Evolutionary conservation across 1,284 basidiomycete genomes (phyloP).

Genomic region (Ustilago shanxiensis): DNA sequence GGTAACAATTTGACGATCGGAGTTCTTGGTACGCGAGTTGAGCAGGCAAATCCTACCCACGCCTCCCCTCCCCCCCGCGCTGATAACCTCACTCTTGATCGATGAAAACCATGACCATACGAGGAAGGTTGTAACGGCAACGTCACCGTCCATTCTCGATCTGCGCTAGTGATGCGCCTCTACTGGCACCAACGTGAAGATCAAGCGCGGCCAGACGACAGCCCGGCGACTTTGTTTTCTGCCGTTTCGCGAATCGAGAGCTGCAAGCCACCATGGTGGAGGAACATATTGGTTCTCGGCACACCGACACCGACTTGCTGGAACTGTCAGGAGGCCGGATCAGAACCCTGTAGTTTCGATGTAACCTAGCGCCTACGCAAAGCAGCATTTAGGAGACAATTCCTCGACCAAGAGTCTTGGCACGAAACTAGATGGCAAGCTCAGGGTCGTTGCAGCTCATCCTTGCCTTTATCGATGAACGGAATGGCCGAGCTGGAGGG

Average conservation of each 20-base stretch:
- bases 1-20: conserved; percentile 1
- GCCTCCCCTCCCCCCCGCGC: neutral
- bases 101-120: neutral
- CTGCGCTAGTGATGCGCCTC: neutral
- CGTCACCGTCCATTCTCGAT: neutral
- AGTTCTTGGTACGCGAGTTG: neutral
- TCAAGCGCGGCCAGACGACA: neutral
- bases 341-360: too few relatives aligned
- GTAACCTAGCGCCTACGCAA: neutral
- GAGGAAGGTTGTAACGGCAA: neutral
- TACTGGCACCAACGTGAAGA: neutral
- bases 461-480: neutral
- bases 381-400: neutral
- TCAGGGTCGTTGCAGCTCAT: neutral
- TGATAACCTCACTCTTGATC: neutral
- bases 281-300: conserved; percentile 2
- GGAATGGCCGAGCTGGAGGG: neutral
- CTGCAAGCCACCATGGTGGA: neutral
- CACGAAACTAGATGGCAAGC: neutral
- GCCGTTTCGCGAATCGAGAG: neutral
- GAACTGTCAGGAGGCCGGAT: neutral
- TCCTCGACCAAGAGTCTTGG: conserved; percentile 10
- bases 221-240: neutral
- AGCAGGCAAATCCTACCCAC: neutral
- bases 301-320: neutral